phyloP scores from a whole-genome alignment of 176 grass and related monocot genomes.

The Microstegium vimineum region DNA sequence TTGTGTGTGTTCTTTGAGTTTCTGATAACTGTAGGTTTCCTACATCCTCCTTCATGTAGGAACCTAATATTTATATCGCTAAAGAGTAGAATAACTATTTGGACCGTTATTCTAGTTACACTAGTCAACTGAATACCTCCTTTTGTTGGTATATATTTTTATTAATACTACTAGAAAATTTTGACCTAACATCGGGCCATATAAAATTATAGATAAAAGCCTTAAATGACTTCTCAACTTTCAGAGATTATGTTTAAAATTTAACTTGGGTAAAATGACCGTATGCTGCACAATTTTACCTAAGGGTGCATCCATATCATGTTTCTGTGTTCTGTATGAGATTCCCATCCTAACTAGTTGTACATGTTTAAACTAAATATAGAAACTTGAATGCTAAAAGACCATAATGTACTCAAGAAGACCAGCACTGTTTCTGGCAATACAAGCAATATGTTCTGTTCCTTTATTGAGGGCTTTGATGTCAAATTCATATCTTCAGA shows the following conservation, averaged over 20 bases:
- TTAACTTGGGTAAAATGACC: neutral
- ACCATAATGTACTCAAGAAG: neutral
- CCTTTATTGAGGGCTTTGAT: neutral
- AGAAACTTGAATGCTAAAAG: conserved; percentile 5
- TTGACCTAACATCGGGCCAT: neutral
- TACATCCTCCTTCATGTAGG: neutral
- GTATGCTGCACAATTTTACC: neutral
- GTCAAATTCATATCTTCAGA: neutral
- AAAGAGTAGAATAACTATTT: neutral
- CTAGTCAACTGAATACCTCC: neutral
- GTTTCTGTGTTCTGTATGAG: neutral
- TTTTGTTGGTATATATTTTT: conserved; percentile 19
- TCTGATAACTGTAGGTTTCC: neutral
- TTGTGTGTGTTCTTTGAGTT: too few species aligned
- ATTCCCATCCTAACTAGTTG: neutral
- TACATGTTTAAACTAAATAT: conserved; percentile 10
- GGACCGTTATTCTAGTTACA: neutral
- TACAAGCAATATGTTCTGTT: neutral
- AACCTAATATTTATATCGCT: neutral
- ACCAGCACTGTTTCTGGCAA: neutral
- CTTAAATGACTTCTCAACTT: conserved; percentile 10
- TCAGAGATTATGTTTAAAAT: neutral
- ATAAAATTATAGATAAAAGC: neutral
- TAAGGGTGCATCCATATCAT: neutral
- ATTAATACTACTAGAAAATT: neutral